Conservation (phyloP, 1,139 yeast species). For the Kodamaea suecica region DNA sequence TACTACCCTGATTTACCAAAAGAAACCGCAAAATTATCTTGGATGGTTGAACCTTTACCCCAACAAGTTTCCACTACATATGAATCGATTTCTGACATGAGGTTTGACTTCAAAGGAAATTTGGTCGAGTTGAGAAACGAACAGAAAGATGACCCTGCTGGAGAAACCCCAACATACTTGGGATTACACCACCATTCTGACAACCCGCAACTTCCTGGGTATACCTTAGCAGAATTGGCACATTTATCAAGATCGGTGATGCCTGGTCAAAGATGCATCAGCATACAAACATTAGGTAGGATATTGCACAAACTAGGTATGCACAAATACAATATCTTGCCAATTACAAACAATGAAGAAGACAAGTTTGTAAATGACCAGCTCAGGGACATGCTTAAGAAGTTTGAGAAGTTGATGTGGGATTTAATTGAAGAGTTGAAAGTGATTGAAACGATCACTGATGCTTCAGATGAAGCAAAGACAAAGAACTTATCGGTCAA, state of each 20-base stretch:
- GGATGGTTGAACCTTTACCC: slow-evolving; percentile 78
- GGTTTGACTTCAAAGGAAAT: slow-evolving; percentile 88
- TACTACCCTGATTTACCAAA: slow-evolving; percentile 87
- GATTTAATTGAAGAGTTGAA: slow-evolving; percentile 63
- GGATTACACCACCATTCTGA: slow-evolving; percentile 94
- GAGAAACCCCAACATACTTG: slow-evolving; percentile 49
- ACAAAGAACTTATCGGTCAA: slow-evolving; percentile 73
- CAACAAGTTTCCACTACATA: slow-evolving; percentile 45
- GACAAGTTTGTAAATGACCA: slow-evolving; percentile 38
- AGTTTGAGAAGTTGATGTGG: slow-evolving; percentile 70
- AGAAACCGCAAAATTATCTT: slow-evolving; percentile 77
- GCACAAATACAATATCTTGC: slow-evolving; percentile 53
- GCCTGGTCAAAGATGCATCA: slow-evolving; percentile 82
- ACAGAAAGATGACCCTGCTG: slow-evolving; percentile 26
- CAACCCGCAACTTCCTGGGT: slow-evolving; percentile 88
- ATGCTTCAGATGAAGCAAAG: slow-evolving; percentile 67
- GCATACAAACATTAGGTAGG: slow-evolving; percentile 85
- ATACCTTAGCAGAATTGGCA: slow-evolving; percentile 77
- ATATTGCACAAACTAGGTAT: slow-evolving; percentile 76
- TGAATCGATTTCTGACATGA: slow-evolving; percentile 62
- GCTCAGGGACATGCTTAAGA: slow-evolving; percentile 34
- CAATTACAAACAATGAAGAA: slow-evolving; percentile 34
- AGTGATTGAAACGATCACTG: slow-evolving; percentile 67
- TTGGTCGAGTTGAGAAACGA: slow-evolving; percentile 53
- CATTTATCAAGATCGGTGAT: slow-evolving; percentile 76